Evolutionary conservation across 1,139 yeast species (phyloP), one percentile per base, ranked within the genome.

Genomic region (Lodderomyces margitis): DNA sequence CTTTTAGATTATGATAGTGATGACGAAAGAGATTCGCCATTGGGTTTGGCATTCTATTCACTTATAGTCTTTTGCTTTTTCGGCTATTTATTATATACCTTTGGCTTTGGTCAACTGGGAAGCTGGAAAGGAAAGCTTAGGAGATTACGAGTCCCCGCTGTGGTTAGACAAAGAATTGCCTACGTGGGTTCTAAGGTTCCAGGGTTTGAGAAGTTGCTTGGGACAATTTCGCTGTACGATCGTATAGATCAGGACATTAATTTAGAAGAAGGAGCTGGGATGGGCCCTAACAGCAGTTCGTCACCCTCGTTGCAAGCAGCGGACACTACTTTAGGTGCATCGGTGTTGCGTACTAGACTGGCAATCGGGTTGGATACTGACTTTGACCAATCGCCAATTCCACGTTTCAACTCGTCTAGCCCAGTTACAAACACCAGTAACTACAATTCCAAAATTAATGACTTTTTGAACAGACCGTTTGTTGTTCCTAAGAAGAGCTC

Each of bases 291-390:
- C 11, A 17, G 9, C n/a, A 19, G 14, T 8, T 21, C 40, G 17
- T 15, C 36, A 19, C 30, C 24, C 5, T 28, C 32, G 5, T 20
- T 23, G 23, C 34, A 38, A 16, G 12, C 11, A 3, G 10, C 33
- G 1, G 20, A 7, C 14, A 16, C 31, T 11, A 37, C 10, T 23
- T 21, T 35, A 11, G 46, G 58, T 53, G 49, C 54, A 5, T 52
- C 63, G 0, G 70, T 65, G 12, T 57, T 72, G 17, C 54, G 78
- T 36, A 72, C 78, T 0, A 51, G 78, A 44, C 72, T 74, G 45
- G 58, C 65, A 3, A 62, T 69, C 21, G 70, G 61, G 33, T 60
- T 72, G 42, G 50, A 54, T 21, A 70, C 61, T 9, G 51, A 52
- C 14, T 53, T 49, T 21, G 45, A 50, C 11, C 48, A 47, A 5